Conservation (phyloP, 192 early-diverging fungal species). For the Rhizophagus clarus region DNA sequence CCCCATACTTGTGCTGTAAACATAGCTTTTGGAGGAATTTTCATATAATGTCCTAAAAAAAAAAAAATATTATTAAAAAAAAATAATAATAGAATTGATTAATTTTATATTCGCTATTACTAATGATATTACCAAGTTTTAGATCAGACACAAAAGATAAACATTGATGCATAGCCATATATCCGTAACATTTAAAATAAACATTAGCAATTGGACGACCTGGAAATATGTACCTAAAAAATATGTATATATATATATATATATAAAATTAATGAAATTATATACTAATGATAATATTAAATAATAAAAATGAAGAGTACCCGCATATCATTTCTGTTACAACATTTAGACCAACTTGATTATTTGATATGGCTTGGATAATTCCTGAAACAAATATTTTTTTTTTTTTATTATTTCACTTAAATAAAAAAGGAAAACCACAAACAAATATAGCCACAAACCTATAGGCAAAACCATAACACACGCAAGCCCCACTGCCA, state of each 20-base stretch:
- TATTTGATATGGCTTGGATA: slow-evolving; percentile 58
- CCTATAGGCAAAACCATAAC: slow-evolving; percentile 59
- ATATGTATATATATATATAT: too few relatives aligned
- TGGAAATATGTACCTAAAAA: slow-evolving; percentile 69
- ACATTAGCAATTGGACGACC: slow-evolving; percentile 56
- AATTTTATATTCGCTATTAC: too few relatives aligned
- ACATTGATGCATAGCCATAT: slow-evolving; percentile 72
- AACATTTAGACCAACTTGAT: slow-evolving; percentile 57
- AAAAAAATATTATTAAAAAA: background rate
- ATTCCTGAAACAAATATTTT: slow-evolving; percentile 67
- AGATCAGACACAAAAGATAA: slow-evolving; percentile 71
- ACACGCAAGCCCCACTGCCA: slow-evolving; percentile 44
- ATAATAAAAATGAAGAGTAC: background rate
- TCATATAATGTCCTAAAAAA: slow-evolving; percentile 63
- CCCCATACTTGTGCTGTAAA: slow-evolving; percentile 63
- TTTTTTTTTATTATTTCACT: background rate
- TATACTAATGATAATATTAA: slow-evolving; percentile 36
- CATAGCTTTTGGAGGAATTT: slow-evolving; percentile 67
- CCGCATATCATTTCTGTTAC: slow-evolving; percentile 64
- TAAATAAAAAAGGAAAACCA: background rate
- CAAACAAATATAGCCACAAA: background rate
- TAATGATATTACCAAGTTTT: slow-evolving; percentile 57
- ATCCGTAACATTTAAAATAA: slow-evolving; percentile 62
- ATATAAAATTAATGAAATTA: slow-evolving; percentile 49
- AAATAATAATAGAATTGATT: background rate